These are phyloP conservation scores for Candida ulmi DNA, from an alignment of 805 yeast genomes.

Conservation along the genomic window DNA sequence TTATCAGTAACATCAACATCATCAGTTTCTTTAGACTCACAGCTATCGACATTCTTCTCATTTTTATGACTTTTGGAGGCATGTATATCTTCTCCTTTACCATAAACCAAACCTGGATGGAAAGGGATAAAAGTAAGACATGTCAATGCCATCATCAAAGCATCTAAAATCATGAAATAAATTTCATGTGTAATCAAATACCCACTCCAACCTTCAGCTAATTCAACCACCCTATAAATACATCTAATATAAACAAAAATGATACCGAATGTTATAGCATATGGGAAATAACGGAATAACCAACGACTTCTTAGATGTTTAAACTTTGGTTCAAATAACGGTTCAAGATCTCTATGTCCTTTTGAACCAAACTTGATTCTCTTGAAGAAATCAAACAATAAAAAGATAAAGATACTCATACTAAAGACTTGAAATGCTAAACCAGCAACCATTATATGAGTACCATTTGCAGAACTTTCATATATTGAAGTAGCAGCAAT, in stretches of 20 bases:
- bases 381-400: slow-evolving; percentile 43
- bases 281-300: slow-evolving; percentile 38
- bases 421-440: slow-evolving; percentile 70
- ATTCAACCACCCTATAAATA: slow-evolving; percentile 66
- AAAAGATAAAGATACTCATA: slow-evolving; percentile 52
- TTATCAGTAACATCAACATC: not conserved
- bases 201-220: slow-evolving; percentile 70
- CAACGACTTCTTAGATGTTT: slow-evolving; percentile 28
- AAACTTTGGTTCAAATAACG: slow-evolving; percentile 31
- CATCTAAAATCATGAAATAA: slow-evolving; percentile 56
- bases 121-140: slow-evolving; percentile 40
- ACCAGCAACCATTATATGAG: slow-evolving; percentile 72
- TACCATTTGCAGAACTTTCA: slow-evolving; percentile 38
- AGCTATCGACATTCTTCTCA: not conserved
- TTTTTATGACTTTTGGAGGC: too few relatives aligned
- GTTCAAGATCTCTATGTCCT: slow-evolving; percentile 21
- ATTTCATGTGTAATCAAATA: slow-evolving; percentile 54
- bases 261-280: slow-evolving; percentile 42
- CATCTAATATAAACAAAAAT: slow-evolving; percentile 59
- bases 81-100: slow-evolving; percentile 4
- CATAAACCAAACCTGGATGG: slow-evolving; percentile 60
- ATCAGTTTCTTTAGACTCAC: not conserved
- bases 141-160: slow-evolving; percentile 53
- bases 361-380: slow-evolving; percentile 28
- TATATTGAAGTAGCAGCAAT: slow-evolving; percentile 44